Evolutionary conservation across 192 early-diverging fungal species (phyloP), one percentile per base, ranked within the genome.

Genomic region (Chytriomyces sp.): DNA sequence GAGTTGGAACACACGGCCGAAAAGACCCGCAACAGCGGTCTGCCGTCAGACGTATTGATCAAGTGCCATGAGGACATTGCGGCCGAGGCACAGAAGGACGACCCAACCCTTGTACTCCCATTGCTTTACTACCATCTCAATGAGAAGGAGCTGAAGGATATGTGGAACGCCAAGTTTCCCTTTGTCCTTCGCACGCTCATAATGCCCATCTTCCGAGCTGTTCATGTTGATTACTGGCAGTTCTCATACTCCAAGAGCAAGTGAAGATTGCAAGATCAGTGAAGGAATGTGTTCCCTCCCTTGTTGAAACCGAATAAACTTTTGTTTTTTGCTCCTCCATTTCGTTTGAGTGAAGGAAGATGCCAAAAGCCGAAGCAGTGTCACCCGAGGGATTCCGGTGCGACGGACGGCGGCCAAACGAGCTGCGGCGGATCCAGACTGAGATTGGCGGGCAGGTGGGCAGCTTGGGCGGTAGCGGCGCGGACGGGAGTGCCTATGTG

Each of bases 401-500:
- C 4, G 97, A 99, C 57, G 96, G 97, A 41, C 88, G 97, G 64
- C 86, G 97, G 49, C 85, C 93, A 4, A 89, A 86, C 72, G 96
- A 99, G 80, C 81, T 98, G 25, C 83, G 95, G 55, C 91, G 92
- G 59, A 90, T 97, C 62, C 82, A 85, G 32, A 91, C 90, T 73
- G 88, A 90, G 25, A 91, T 90, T 2, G 56, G 56, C 14, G 28
- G 19, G 12, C 19, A 17, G 31, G 17, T 28, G 17, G 56, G 26
- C 56, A 28, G 22, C 14, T 58, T 8, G 28, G 22, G 14, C 19
- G 25, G 25, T 22, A 6, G 5, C 17, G 52, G 30, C 32, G 92
- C 96, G 0, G 96, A 99, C 64, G 97, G 97, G 49, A 96, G 94
- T 0, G 90, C 96, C 2, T 99, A 94, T 77, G 85, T 94, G 58